A percentile compares a stretch with the other conserved stretches of the same genome.
Conservation (phyloP, 2,329 filamentous ascomycete genomes). For the Xylaria sp. region DNA sequence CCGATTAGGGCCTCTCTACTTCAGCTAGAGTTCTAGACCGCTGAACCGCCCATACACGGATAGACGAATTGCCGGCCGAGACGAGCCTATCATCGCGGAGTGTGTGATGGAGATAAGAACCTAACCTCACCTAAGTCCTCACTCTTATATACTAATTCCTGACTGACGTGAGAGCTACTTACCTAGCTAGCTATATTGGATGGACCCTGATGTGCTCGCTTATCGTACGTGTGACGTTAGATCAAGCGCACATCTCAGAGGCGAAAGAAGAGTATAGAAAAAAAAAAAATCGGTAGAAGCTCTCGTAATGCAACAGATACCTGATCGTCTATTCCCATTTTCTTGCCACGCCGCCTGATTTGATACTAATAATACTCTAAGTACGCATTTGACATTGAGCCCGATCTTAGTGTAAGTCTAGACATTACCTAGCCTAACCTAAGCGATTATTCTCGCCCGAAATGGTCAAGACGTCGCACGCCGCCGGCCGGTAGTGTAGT, state of each 20-base stretch:
- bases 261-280: background rate
- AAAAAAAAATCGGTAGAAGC: too few relatives aligned
- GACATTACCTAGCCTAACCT: background rate
- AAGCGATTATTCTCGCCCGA: background rate
- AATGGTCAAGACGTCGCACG: slow-evolving; percentile 7
- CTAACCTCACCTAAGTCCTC: background rate
- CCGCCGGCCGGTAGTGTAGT: slow-evolving; percentile 6
- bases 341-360: background rate
- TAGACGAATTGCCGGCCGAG: slow-evolving; percentile 9
- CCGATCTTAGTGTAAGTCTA: background rate
- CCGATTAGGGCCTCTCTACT: background rate
- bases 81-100: background rate
- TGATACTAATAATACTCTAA: slow-evolving; percentile 19
- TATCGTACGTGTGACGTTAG: slow-evolving; percentile 5
- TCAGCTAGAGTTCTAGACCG: background rate
- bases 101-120: background rate
- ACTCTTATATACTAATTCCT: background rate
- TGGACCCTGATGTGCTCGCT: background rate
- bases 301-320: background rate
- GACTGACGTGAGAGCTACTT: slow-evolving; percentile 1
- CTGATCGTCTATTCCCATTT: background rate
- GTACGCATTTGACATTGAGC: background rate
- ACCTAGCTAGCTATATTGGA: background rate
- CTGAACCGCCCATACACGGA: background rate
- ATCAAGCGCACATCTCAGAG: background rate